phyloP scores from a whole-genome alignment of 768 basidiomycete genomes.

The Mycena epipterygia region DNA sequence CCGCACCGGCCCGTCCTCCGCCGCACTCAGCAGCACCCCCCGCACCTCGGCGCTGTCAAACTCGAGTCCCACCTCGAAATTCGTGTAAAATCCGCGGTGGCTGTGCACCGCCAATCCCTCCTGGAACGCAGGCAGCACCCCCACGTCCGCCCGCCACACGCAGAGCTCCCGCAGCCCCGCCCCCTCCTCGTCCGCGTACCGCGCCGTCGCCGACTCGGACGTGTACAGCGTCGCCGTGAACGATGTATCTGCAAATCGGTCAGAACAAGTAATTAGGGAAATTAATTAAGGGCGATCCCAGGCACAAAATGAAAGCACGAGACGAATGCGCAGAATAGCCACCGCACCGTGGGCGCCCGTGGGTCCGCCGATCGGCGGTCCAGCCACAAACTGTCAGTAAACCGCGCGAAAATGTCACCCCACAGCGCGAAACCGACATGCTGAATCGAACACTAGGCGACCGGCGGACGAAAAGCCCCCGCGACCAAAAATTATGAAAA shows the following conservation, averaged over 20 bases:
- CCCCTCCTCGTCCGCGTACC: slow-evolving; percentile 71
- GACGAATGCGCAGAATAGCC: too few species aligned
- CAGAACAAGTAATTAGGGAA: not conserved
- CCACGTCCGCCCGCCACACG: slow-evolving; percentile 69
- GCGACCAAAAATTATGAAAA: too few species aligned
- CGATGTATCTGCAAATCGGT: slow-evolving; percentile 61
- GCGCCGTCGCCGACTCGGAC: slow-evolving; percentile 61
- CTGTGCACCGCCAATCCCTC: slow-evolving; percentile 56
- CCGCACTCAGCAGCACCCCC: slow-evolving; percentile 12
- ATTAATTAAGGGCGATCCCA: too few species aligned
- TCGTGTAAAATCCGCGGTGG: slow-evolving; percentile 25
- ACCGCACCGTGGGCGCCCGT: too few species aligned
- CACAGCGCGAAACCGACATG: too few species aligned
- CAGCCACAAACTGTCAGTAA: too few species aligned
- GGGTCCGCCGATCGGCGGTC: too few species aligned
- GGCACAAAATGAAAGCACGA: too few species aligned
- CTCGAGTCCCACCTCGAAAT: slow-evolving; percentile 18
- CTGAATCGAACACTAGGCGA: too few species aligned
- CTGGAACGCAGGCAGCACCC: slow-evolving; percentile 10
- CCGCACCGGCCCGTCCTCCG: not conserved
- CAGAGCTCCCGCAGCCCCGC: slow-evolving; percentile 62
- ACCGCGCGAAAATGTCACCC: too few species aligned
- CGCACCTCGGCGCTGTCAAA: slow-evolving; percentile 29
- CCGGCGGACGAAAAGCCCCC: too few species aligned
- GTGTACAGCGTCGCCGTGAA: slow-evolving; percentile 74